Conservation (phyloP, 2,329 filamentous ascomycete species). For the Beauveria australis region DNA sequence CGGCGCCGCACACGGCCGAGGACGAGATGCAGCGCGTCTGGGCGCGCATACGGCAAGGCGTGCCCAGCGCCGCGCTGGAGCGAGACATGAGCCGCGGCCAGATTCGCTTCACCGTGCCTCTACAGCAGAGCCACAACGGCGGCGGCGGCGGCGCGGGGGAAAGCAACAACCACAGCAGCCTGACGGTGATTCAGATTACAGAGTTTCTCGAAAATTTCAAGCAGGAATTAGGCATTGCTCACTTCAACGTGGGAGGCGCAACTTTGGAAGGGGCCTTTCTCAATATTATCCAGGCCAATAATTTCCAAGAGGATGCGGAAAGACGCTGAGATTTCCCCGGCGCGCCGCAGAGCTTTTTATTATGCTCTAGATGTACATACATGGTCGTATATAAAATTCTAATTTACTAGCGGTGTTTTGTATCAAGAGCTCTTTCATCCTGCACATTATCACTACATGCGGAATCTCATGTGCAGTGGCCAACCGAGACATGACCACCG, state of each 20-base stretch:
- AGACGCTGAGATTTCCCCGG: not conserved
- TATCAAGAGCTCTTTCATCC: too few relatives aligned
- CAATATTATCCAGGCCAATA: slow-evolving; percentile 55
- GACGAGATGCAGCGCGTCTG: slow-evolving; percentile 49
- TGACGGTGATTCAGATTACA: not conserved
- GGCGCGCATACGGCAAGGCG: slow-evolving; percentile 42
- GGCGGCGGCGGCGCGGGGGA: not conserved
- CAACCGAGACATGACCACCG: too few relatives aligned
- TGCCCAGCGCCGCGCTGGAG: slow-evolving; percentile 48
- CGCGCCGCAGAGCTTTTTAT: not conserved
- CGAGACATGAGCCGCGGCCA: slow-evolving; percentile 56
- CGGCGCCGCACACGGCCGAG: slow-evolving; percentile 47
- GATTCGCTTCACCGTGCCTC: slow-evolving; percentile 32
- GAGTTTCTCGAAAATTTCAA: slow-evolving; percentile 48
- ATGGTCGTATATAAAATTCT: too few relatives aligned
- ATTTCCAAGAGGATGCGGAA: slow-evolving; percentile 19
- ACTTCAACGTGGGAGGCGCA: slow-evolving; percentile 58
- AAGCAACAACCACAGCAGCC: not conserved
- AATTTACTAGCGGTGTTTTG: too few relatives aligned
- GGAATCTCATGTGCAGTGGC: too few relatives aligned
- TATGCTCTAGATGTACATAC: not conserved
- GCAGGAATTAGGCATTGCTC: slow-evolving; percentile 49
- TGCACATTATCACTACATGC: too few relatives aligned
- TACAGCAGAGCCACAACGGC: not conserved
- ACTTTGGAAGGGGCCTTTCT: slow-evolving; percentile 65